Conservation (phyloP, 164 flowering plant genomes). For the Saururus chinensis region DNA sequence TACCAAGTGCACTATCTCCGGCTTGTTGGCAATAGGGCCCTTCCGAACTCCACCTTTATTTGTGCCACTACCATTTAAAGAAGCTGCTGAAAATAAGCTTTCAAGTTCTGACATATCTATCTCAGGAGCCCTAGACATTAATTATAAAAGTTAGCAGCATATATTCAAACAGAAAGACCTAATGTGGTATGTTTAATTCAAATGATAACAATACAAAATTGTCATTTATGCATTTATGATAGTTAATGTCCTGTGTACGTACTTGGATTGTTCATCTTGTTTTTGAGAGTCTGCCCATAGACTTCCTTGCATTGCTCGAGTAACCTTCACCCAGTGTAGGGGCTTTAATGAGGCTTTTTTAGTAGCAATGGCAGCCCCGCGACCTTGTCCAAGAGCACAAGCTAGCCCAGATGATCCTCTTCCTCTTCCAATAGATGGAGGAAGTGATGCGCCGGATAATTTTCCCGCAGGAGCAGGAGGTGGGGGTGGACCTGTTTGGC, state of each 20-base stretch:
- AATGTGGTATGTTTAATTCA: neutral
- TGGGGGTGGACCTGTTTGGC: conserved; percentile 40
- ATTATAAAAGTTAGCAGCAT: conserved; percentile 8
- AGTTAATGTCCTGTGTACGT: neutral
- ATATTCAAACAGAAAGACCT: neutral
- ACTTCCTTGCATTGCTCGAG: conserved; percentile 94
- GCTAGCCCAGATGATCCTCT: conserved; percentile 29
- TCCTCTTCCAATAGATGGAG: conserved; percentile 61
- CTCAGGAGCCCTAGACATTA: conserved; percentile 71
- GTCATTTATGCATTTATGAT: neutral
- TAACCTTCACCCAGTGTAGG: conserved; percentile 94
- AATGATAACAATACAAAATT: neutral
- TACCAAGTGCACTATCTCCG: conserved; percentile 91
- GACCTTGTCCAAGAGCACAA: conserved; percentile 31
- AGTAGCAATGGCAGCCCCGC: conserved; percentile 30
- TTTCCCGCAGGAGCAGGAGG: conserved; percentile 47
- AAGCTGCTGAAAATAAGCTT: conserved; percentile 71
- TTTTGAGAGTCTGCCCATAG: conserved; percentile 86
- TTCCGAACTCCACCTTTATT: conserved; percentile 61
- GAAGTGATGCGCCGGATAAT: conserved; percentile 47
- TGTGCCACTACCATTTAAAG: conserved; percentile 39
- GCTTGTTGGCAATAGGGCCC: conserved; percentile 69
- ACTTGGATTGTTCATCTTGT: conserved; percentile 71
- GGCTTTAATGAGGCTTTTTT: conserved; percentile 73
- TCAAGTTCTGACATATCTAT: conserved; percentile 92